A percentile compares a stretch with the other conserved stretches of the same genome.
These are phyloP conservation scores for Colletotrichum phormii DNA, from an alignment of 2,329 filamentous ascomycete genomes.

Conservation along the genomic window DNA sequence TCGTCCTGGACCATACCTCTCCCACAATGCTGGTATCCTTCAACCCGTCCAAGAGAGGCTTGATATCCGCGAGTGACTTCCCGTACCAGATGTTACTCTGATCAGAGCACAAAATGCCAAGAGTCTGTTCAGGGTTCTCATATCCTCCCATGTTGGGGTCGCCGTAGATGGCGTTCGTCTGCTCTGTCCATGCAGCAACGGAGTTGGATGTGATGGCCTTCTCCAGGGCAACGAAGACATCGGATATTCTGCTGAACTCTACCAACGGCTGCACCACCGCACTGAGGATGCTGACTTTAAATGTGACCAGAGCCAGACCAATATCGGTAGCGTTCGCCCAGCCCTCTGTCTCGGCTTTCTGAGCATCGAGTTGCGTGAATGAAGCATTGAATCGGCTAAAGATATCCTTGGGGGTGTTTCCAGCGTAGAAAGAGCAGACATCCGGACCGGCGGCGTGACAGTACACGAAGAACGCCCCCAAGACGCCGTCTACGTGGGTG, in stretches of 20 bases:
- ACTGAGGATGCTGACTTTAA: neutral
- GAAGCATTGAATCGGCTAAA: constrained; percentile 41
- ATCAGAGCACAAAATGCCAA: constrained; percentile 6
- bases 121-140: constrained; percentile 3
- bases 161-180: neutral
- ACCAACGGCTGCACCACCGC: neutral
- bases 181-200: constrained; percentile 6
- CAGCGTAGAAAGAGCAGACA: constrained; percentile 50
- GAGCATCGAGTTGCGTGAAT: constrained; percentile 36
- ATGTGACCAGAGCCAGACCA: constrained; percentile 2
- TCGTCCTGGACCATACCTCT: neutral
- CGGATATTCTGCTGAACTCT: neutral
- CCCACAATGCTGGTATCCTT: constrained; percentile 1
- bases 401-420: constrained; percentile 48
- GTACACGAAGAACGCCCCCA: constrained; percentile 55
- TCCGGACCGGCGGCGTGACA: constrained; percentile 54
- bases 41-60: neutral
- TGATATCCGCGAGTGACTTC: neutral
- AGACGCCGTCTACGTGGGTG: constrained; percentile 54
- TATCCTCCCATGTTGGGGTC: neutral
- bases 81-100: constrained; percentile 5
- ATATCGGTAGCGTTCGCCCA: constrained; percentile 36
- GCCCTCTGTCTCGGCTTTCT: constrained; percentile 28
- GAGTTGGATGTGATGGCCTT: neutral
- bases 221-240: neutral